Percentiles rank a stretch among this genome's conserved stretches.
phyloP scores from a whole-genome alignment of 192 early-diverging fungal genomes.

The Backusella sp. region DNA sequence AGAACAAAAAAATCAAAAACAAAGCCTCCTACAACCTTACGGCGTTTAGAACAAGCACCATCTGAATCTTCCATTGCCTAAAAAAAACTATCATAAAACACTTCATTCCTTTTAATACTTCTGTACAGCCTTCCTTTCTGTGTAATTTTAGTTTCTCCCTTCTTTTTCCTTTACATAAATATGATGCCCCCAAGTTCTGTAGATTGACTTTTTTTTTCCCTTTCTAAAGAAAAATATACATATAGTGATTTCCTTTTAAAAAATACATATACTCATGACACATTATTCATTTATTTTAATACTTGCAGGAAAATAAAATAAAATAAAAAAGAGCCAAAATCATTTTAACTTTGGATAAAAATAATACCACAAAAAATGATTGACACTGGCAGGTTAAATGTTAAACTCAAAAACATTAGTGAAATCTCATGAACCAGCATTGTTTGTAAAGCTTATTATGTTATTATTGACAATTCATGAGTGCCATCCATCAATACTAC shows the following conservation, averaged over 20 bases:
- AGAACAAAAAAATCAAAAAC: constrained; percentile 1
- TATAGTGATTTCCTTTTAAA: background rate
- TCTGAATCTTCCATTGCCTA: background rate
- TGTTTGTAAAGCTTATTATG: background rate
- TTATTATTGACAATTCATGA: background rate
- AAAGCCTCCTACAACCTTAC: background rate
- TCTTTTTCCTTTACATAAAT: background rate
- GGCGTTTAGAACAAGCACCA: constrained; percentile 9
- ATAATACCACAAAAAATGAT: background rate
- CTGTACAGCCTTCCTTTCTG: constrained; percentile 6
- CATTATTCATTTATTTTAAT: background rate
- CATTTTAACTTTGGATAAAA: background rate
- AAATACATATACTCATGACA: background rate
- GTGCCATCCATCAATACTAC: background rate
- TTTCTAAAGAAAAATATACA: background rate
- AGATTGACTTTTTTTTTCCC: background rate
- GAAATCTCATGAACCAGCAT: background rate
- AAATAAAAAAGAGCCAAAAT: background rate
- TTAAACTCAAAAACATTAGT: background rate
- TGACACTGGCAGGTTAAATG: background rate
- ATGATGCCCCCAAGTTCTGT: background rate
- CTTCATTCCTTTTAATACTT: background rate
- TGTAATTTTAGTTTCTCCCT: background rate
- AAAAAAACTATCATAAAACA: background rate
- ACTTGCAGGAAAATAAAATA: background rate